Evolutionary conservation across 305 asterid species (phyloP), one percentile per base, ranked within the genome.

Genomic region (Rubia balearica): DNA sequence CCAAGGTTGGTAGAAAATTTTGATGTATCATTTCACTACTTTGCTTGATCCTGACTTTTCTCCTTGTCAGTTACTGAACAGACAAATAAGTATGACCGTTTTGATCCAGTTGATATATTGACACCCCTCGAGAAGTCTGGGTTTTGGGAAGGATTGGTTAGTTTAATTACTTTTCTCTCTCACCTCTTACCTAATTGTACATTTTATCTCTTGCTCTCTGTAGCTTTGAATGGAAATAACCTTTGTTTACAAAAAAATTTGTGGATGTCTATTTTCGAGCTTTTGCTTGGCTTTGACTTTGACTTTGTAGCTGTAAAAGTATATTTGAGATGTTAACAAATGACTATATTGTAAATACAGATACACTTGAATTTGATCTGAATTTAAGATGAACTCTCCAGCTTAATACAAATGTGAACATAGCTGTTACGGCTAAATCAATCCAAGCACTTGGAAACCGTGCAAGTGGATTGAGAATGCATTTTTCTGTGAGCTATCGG

Each of bases 61-160:
- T 87, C 66, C 75, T 71, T 68, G 67, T 76, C 95, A 95, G 99
- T 76, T 85, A 90, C 92, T 56, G 97, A 85, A 85, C 97, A 88
- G 85, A 85, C 90, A 77, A 97, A 95, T 84, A 97, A 92, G 80
- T 95, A 90, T 51, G 99, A 92, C 64, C 98, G 92, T 81, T 94
- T 89, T 77, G 98, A 92, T 87, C 98, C 99, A 61, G 96, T 95
- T 81, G 99, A 95, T 79, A 87, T 95, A 74, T 80, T 95, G 85
- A 83, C 91, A 60, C 96, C 77, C 30, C 30, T 95, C 77, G 99
- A 95, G 84, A 95, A 95, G 90, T 90, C 97, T 63, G 98, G 98
- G 62, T 95, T 95, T 83, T 95, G 97, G 98, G 96, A 95, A 76
- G 99, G 99, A 80, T 96, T 95, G 87, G 99, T 95, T 73, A 76